phyloP scores from a whole-genome alignment of 345 rosid genomes.

The Dipteronia dyeriana region DNA sequence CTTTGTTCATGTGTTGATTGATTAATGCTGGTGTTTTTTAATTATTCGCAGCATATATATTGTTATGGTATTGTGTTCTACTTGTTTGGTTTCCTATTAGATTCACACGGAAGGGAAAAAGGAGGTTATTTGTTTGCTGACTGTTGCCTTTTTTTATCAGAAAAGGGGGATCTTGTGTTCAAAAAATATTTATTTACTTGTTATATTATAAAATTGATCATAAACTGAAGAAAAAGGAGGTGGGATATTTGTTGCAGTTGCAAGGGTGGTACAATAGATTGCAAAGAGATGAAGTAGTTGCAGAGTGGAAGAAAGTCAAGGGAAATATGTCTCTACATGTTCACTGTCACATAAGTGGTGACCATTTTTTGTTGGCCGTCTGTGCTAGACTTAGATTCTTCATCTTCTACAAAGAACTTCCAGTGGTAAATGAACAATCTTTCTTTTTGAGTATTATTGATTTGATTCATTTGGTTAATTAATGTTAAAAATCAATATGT shows the following conservation, averaged over 20 bases:
- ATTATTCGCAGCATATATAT: too few species aligned
- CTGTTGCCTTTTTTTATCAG: too few species aligned
- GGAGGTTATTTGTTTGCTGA: too few species aligned
- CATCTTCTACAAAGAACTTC: constrained; percentile 87
- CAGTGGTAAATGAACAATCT: constrained; percentile 53
- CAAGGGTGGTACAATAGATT: constrained; percentile 88
- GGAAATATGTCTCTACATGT: constrained; percentile 95
- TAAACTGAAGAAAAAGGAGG: not conserved
- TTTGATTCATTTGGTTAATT: not conserved
- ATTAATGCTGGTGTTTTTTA: too few species aligned
- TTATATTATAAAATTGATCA: not conserved
- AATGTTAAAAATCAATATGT: not conserved
- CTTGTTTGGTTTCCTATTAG: too few species aligned
- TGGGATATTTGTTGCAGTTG: constrained; percentile 49
- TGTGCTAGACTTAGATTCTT: constrained; percentile 69
- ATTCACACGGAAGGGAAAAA: too few species aligned
- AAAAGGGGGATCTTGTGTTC: not conserved
- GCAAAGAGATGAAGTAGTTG: constrained; percentile 95
- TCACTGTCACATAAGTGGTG: constrained; percentile 96
- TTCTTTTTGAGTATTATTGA: not conserved
- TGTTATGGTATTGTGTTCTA: too few species aligned
- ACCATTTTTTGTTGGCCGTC: constrained; percentile 73
- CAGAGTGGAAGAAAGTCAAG: constrained; percentile 96
- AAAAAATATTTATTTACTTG: too few species aligned
- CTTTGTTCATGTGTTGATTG: too few species aligned